Base-by-base conservation (phyloP, 768 basidiomycete species). In the Tricholoma sp. region DNA sequence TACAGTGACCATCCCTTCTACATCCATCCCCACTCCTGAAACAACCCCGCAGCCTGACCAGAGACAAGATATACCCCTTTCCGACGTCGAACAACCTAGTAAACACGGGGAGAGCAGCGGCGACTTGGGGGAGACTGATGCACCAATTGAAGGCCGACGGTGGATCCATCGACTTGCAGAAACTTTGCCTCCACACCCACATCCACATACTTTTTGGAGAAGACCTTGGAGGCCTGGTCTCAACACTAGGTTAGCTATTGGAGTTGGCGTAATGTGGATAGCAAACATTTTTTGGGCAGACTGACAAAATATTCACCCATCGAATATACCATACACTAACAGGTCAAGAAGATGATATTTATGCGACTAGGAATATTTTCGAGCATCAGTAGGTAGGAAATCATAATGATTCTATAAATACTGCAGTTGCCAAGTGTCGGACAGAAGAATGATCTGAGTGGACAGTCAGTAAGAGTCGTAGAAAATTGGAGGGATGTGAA, bases 281-380 rank as follows among this genome's bases (percentile, higher is more conserved):
- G 63, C 82, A 48, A 92, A 91, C 64, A 62, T 82, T 47, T 63
- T 88, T 9, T 90, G 83, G 83, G 63, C 69, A 58, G 69, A 75
- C 51, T 67, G 52, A 58, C 9, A 49, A 53, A 39, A 56, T 42
- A 34, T 42, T 48, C n/a, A 29, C 12, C 6, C 15, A 48, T 20
- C 4, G 15, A n/a, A 48, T 32, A 48, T 48, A 48, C 4, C 24
- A 49, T 53, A 29, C 8, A 42, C 44, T 52, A 42, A 42, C 5
- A 17, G 18, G 41, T 10, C 20, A 18, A 42, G 41, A 42, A 18
- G 18, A 9, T 18, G 17, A 18, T 10, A 42, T 42, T 42, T 9
- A 18, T 42, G 13, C 13, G 4, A 39, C 15, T n/a, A 15, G 36
- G 37, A 39, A n/a, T 39, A n/a, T 4, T n/a, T 39, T n/a, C 37